Conservation (phyloP, 306 rosid species). For the Vigna hirtella region DNA sequence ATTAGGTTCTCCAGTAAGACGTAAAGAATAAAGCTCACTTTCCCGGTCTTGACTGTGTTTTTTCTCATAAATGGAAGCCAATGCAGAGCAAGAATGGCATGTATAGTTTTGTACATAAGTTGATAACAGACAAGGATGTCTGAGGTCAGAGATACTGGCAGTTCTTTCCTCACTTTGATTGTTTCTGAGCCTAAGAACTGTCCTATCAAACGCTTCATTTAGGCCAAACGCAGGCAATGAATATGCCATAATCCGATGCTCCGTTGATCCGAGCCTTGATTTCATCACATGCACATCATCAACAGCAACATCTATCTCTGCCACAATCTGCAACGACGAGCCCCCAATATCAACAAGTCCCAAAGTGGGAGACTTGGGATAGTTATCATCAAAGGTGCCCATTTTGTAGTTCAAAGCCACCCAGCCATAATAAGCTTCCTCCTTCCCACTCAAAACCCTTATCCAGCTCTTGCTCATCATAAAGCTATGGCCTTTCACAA, state of each 20-base stretch:
- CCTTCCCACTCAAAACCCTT: conserved; percentile 84
- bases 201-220: conserved; percentile 85
- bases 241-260: conserved; percentile 58
- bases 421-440: conserved; percentile 90
- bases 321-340: conserved; percentile 82
- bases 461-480: conserved; percentile 67
- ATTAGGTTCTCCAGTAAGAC: conserved; percentile 66
- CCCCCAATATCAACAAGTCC: conserved; percentile 92
- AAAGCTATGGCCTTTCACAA: conserved; percentile 59
- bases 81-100: conserved; percentile 51
- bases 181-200: conserved; percentile 57
- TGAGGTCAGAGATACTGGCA: conserved; percentile 44
- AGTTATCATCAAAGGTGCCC: conserved; percentile 54
- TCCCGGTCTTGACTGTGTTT: conserved; percentile 43
- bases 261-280: conserved; percentile 56
- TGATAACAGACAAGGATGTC: conserved; percentile 75
- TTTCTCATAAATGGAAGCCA: conserved; percentile 36
- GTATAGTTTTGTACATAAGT: conserved; percentile 62
- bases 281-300: conserved; percentile 54
- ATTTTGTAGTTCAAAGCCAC: conserved; percentile 81
- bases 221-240: conserved; percentile 78
- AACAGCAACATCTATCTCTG: conserved; percentile 31
- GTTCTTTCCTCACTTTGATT: conserved; percentile 44
- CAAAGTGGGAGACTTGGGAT: conserved; percentile 56
- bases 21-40: conserved; percentile 51